These are phyloP conservation scores for Yamadazyma atlantica DNA, from an alignment of 1,139 yeast genomes.

Conservation along the genomic window DNA sequence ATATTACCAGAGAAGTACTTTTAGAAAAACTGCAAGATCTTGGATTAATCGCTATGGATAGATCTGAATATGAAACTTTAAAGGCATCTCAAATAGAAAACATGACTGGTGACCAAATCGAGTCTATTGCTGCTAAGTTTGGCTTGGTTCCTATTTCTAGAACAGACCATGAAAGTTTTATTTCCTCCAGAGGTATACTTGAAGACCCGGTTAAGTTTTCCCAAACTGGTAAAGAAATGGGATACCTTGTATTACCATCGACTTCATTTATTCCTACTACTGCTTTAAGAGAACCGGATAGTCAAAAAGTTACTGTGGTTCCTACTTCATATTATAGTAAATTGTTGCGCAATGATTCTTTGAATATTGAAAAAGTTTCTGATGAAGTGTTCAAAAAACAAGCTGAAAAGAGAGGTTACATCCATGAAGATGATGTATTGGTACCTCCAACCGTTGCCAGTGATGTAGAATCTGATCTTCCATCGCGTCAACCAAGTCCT, in stretches of 20 bases:
- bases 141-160: constrained; percentile 45
- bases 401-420: constrained; percentile 51
- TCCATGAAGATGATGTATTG: constrained; percentile 23
- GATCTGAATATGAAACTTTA: constrained; percentile 30
- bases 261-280: constrained; percentile 61
- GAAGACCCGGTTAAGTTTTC: constrained; percentile 24
- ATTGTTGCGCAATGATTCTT: constrained; percentile 43
- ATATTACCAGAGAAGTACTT: constrained; percentile 24
- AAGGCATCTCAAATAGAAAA: constrained; percentile 18
- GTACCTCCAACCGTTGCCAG: constrained; percentile 16
- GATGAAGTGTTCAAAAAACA: constrained; percentile 46
- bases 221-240: constrained; percentile 41
- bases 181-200: constrained; percentile 17
- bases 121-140: constrained; percentile 16
- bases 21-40: constrained; percentile 42
- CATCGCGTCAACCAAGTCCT: constrained; percentile 12
- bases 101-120: constrained; percentile 17
- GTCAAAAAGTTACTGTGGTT: constrained; percentile 58
- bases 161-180: constrained; percentile 28
- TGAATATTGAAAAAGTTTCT: constrained; percentile 44
- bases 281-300: constrained; percentile 53
- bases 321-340: constrained; percentile 66
- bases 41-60: constrained; percentile 29
- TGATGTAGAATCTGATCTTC: constrained; percentile 11
- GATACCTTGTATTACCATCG: constrained; percentile 55